Evolutionary conservation across 2,329 filamentous ascomycete species (phyloP).

Genomic region (Lizonia empirigonia): DNA sequence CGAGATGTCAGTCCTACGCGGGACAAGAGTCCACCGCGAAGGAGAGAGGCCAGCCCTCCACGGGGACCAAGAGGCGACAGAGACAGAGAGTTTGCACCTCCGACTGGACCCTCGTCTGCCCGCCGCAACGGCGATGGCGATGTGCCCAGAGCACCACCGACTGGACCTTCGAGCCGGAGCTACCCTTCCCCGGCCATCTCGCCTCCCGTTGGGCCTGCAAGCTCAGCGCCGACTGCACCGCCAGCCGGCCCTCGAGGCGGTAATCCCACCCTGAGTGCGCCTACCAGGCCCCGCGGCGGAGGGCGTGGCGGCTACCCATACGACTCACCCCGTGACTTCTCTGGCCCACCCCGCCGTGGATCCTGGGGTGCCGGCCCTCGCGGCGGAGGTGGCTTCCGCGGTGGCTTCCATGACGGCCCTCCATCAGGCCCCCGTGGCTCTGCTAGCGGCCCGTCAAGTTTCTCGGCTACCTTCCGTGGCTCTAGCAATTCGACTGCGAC

Average conservation of each 20-base stretch:
- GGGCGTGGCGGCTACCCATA: conserved; percentile 50
- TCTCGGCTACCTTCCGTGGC: conserved; percentile 49
- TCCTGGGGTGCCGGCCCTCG: conserved; percentile 44
- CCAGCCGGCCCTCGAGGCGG: conserved; percentile 43
- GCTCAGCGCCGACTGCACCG: conserved; percentile 36
- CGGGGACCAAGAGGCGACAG: conserved; percentile 42
- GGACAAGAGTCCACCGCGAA: conserved; percentile 44
- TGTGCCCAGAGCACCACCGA: conserved; percentile 47
- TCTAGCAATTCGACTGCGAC: conserved; percentile 51
- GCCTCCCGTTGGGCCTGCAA: conserved; percentile 48
- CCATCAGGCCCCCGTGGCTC: conserved; percentile 45
- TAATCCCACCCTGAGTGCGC: conserved; percentile 48
- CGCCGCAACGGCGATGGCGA: conserved; percentile 46
- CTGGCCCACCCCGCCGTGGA: conserved; percentile 42
- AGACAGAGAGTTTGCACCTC: conserved; percentile 47
- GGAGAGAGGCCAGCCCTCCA: conserved; percentile 44
- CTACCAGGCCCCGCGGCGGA: conserved; percentile 49
- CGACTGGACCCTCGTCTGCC: conserved; percentile 44
- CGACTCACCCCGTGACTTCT: conserved; percentile 45
- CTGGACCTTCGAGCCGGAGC: conserved; percentile 46
- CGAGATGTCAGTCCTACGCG: conserved; percentile 37
- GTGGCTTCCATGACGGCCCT: conserved; percentile 29
- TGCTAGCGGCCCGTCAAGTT: conserved; percentile 33
- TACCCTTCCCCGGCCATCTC: conserved; percentile 48
- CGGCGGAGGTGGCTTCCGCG: conserved; percentile 36